A percentile compares a stretch with the other conserved stretches of the same genome.
Conservation (phyloP, 2,329 filamentous ascomycete genomes). For the Biscogniauxia marginata region DNA sequence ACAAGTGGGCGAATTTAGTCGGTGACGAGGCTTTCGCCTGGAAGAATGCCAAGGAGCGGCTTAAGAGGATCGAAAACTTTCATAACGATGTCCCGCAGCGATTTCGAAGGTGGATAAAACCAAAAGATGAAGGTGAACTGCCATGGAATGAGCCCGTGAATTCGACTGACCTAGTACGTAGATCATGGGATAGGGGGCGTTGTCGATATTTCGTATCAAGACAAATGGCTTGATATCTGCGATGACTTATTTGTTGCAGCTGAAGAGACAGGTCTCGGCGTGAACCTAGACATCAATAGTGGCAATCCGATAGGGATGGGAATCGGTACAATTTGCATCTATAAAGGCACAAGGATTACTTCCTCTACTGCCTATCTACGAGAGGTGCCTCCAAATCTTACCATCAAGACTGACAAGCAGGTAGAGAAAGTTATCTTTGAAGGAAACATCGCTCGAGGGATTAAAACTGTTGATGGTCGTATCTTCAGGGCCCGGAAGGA, state of each 20-base stretch:
- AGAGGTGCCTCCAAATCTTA: conserved; percentile 11
- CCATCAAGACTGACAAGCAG: conserved; percentile 6
- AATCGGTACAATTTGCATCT: conserved; percentile 21
- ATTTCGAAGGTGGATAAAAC: conserved; percentile 37
- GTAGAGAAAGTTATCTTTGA: conserved; percentile 12
- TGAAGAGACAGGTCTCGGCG: conserved; percentile 11
- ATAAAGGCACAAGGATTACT: conserved; percentile 38
- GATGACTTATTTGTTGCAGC: conserved; percentile 14
- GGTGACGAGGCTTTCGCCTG: conserved; percentile 50
- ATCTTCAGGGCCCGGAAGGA: conserved; percentile 19
- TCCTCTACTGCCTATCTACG: conserved; percentile 39
- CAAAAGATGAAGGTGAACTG: conserved; percentile 8
- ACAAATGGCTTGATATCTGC: conserved; percentile 13
- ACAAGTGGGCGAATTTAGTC: conserved; percentile 47
- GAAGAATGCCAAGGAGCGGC: conserved; percentile 33
- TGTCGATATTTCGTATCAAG: conserved; percentile 21
- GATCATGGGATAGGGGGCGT: conserved; percentile 19
- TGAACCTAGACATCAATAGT: conserved; percentile 21
- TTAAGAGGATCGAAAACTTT: conserved; percentile 48
- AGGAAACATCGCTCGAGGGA: conserved; percentile 20
- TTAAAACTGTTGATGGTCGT: conserved; percentile 9
- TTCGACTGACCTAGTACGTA: conserved; percentile 4
- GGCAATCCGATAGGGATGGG: conserved; percentile 24
- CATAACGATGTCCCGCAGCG: conserved; percentile 34
- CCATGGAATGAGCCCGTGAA: neutral